These are phyloP conservation scores for Gloeostereum incarnatum DNA, from an alignment of 768 basidiomycete genomes.

Conservation along the genomic window DNA sequence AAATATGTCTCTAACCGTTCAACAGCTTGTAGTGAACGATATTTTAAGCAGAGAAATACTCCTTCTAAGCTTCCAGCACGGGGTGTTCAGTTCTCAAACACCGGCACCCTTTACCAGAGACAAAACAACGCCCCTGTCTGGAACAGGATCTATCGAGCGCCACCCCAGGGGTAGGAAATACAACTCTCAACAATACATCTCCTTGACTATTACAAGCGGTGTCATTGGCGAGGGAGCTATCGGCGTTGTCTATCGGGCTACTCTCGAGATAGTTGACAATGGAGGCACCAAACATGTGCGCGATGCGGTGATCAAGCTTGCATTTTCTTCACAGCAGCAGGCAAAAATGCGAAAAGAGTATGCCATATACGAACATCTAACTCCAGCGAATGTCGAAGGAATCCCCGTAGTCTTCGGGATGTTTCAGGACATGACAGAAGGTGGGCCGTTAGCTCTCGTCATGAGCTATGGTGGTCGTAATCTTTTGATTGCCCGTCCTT, in stretches of 20 bases:
- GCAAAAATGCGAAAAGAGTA: slow-evolving; percentile 3
- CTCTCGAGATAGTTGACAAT: neutral
- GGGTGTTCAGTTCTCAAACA: too few relatives aligned
- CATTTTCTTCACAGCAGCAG: neutral
- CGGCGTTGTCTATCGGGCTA: slow-evolving; percentile 3
- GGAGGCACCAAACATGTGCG: neutral
- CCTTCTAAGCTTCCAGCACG: too few relatives aligned
- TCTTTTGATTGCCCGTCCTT: neutral
- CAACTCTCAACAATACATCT: too few relatives aligned
- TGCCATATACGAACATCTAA: slow-evolving; percentile 3
- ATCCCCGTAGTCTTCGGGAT: slow-evolving; percentile 5
- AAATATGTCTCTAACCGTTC: too few relatives aligned
- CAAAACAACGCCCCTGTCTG: too few relatives aligned
- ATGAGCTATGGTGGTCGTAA: slow-evolving; percentile 3
- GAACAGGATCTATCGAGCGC: too few relatives aligned
- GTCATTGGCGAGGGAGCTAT: slow-evolving; percentile 4
- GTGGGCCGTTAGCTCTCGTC: neutral
- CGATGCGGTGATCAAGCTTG: slow-evolving; percentile 6
- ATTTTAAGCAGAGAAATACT: too few relatives aligned
- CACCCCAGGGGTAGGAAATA: too few relatives aligned
- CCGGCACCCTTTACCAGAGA: neutral
- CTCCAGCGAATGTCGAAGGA: neutral
- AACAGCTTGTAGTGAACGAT: too few relatives aligned
- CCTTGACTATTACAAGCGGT: too few relatives aligned
- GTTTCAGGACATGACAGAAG: slow-evolving; percentile 2